Percentiles rank a stretch among this genome's conserved stretches.
These are phyloP conservation scores for Akanthomyces uredinophilus DNA, from an alignment of 2,329 filamentous ascomycete species.

Conservation along the genomic window DNA sequence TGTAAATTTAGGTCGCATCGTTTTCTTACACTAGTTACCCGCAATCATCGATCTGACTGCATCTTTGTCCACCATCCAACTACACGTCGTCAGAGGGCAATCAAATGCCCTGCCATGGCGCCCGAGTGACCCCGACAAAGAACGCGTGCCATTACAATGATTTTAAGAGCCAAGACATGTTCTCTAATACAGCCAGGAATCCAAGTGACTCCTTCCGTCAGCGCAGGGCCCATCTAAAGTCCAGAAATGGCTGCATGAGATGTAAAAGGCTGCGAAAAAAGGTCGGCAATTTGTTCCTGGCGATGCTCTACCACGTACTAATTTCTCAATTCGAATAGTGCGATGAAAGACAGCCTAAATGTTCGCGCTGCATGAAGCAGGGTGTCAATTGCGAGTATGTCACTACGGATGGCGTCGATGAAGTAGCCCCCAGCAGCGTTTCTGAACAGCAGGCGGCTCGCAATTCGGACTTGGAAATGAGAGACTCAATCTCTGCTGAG, in stretches of 20 bases:
- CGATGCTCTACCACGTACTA: background rate
- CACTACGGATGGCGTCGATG: conserved; percentile 1
- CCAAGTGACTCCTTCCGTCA: background rate
- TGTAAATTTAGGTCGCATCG: background rate
- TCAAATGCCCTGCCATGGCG: background rate
- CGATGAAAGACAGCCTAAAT: conserved; percentile 29
- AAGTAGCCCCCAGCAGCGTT: conserved; percentile 7
- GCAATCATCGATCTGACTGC: background rate
- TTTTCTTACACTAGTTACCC: background rate
- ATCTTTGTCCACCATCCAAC: background rate
- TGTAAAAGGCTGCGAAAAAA: conserved; percentile 11
- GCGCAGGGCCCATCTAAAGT: conserved; percentile 12
- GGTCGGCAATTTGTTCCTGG: background rate
- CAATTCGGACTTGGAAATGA: background rate
- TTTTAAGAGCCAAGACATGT: background rate
- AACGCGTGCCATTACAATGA: background rate
- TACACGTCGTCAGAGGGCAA: background rate
- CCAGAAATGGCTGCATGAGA: conserved; percentile 5
- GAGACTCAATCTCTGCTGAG: background rate
- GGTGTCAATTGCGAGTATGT: conserved; percentile 27
- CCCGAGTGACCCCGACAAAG: background rate
- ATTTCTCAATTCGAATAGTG: conserved; percentile 23
- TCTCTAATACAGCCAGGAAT: background rate
- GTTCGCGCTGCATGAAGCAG: conserved; percentile 29
- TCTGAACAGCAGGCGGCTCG: background rate